A percentile compares a stretch with the other conserved stretches of the same genome.
phyloP scores from a whole-genome alignment of 305 asterid species.

The Fraxinus latifolia region DNA sequence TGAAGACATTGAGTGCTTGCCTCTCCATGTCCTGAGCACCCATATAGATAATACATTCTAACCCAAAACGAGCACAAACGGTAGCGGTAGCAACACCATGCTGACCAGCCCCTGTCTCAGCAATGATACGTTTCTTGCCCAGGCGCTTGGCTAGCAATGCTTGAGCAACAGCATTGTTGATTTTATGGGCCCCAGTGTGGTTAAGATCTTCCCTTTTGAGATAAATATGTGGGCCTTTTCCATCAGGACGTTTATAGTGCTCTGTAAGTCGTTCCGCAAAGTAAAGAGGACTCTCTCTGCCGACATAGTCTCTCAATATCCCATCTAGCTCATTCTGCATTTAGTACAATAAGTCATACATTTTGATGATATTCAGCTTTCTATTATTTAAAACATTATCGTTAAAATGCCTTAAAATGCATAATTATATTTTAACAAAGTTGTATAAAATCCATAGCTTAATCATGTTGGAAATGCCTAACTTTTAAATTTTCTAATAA shows the following conservation, averaged over 20 bases:
- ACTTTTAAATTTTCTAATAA: not conserved
- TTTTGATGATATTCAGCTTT: not conserved
- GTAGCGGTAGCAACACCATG: conserved; percentile 98
- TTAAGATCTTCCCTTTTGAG: conserved; percentile 94
- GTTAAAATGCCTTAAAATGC: not conserved
- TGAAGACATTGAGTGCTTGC: conserved; percentile 85
- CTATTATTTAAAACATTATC: not conserved
- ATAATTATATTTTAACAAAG: not conserved
- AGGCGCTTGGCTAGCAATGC: conserved; percentile 90
- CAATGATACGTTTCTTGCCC: conserved; percentile 89
- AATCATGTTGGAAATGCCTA: not conserved
- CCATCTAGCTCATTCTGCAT: conserved; percentile 76
- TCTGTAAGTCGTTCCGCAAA: conserved; percentile 86
- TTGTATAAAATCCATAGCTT: not conserved
- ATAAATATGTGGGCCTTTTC: conserved; percentile 76
- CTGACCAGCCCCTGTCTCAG: conserved; percentile 98
- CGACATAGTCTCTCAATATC: conserved; percentile 88
- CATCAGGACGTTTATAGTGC: conserved; percentile 65
- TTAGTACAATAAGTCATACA: not conserved
- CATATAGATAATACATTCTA: conserved; percentile 79
- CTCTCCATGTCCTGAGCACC: conserved; percentile 99
- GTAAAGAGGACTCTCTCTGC: conserved; percentile 90
- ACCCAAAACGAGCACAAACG: conserved; percentile 92
- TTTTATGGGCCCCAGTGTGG: conserved; percentile 96
- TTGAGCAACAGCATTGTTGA: conserved; percentile 89